Percentiles rank a stretch among this genome's conserved stretches.
Conservation (phyloP, 768 basidiomycete species). For the Mrakia blollopis region DNA sequence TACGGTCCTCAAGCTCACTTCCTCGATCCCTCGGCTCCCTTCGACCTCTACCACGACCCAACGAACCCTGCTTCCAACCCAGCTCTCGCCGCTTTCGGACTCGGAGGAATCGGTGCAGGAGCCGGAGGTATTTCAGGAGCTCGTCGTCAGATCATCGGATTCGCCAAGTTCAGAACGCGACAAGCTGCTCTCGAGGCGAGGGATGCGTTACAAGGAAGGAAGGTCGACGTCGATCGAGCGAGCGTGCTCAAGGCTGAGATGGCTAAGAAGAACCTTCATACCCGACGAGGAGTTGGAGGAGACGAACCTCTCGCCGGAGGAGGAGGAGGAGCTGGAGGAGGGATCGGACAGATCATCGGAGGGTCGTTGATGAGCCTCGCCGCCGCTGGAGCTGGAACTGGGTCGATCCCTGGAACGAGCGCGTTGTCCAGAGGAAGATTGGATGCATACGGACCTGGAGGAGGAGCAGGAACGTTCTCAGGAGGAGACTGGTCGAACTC, state of each 20-base stretch:
- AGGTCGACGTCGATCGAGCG: constrained; percentile 89
- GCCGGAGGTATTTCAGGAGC: constrained; percentile 45
- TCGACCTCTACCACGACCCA: constrained; percentile 15
- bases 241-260: constrained; percentile 94
- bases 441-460: background rate
- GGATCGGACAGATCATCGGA: constrained; percentile 10
- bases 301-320: constrained; percentile 42
- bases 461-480: background rate
- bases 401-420: background rate
- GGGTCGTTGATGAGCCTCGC: background rate
- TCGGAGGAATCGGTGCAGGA: constrained; percentile 38
- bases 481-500: constrained; percentile 8
- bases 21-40: constrained; percentile 8
- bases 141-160: constrained; percentile 95
- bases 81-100: constrained; percentile 31
- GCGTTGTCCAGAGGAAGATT: background rate
- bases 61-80: background rate
- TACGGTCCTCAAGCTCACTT: constrained; percentile 6
- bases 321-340: constrained; percentile 12
- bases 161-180: constrained; percentile 87
- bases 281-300: constrained; percentile 79
- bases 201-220: constrained; percentile 78
- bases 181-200: constrained; percentile 81
- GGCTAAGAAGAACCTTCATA: constrained; percentile 99
- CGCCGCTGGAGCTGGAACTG: background rate